phyloP scores from a whole-genome alignment of 2,329 filamentous ascomycete genomes.

The Calonectria naviculata region DNA sequence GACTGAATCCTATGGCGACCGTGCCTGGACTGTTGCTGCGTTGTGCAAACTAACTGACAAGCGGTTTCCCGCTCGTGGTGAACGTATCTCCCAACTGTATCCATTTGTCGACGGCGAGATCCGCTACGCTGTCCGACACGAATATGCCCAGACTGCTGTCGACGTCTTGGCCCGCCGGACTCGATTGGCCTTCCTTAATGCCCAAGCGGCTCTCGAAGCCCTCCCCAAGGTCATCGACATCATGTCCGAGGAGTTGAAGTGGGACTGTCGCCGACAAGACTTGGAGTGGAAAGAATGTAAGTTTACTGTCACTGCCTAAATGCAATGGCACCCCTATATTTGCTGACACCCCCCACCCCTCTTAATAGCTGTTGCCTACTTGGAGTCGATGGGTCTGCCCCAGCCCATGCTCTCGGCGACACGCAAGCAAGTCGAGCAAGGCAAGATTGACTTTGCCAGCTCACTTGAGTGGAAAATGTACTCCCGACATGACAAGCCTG shows the following conservation, averaged over 20 bases:
- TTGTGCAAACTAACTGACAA: constrained; percentile 81
- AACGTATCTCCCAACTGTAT: constrained; percentile 83
- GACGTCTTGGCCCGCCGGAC: constrained; percentile 90
- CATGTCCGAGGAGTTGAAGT: constrained; percentile 86
- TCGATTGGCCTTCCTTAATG: constrained; percentile 89
- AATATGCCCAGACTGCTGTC: constrained; percentile 91
- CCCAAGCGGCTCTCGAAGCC: constrained; percentile 88
- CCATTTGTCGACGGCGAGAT: constrained; percentile 94
- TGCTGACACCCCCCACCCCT: constrained; percentile 16
- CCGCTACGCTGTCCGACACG: constrained; percentile 86
- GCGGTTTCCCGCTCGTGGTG: constrained; percentile 85
- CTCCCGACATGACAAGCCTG: constrained; percentile 67
- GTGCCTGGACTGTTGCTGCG: constrained; percentile 89
- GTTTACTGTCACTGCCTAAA: constrained; percentile 43
- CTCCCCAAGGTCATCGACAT: constrained; percentile 88
- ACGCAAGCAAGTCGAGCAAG: constrained; percentile 69
- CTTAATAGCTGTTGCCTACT: constrained; percentile 65
- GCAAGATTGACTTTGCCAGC: constrained; percentile 68
- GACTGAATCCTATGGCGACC: constrained; percentile 88
- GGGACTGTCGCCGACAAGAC: constrained; percentile 79
- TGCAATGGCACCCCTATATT: neutral
- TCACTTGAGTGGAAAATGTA: constrained; percentile 72
- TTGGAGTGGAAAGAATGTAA: constrained; percentile 82
- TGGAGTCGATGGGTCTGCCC: constrained; percentile 75
- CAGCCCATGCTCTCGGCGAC: constrained; percentile 68